These are phyloP conservation scores for Zoysia pacifica DNA, from an alignment of 176 grass and related monocot genomes.

Conservation along the genomic window DNA sequence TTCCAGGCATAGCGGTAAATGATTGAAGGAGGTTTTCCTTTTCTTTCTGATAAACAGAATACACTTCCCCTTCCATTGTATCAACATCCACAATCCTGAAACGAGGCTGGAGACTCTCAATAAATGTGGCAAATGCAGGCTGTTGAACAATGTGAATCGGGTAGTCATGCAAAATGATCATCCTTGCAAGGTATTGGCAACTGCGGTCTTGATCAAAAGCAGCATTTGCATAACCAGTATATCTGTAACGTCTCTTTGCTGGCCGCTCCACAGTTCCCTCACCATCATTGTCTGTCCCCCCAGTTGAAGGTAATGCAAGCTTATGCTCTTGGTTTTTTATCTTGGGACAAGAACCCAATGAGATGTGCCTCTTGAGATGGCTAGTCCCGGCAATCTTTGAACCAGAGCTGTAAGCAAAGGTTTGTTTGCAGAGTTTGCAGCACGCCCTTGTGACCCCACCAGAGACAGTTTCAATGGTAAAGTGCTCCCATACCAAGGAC, in stretches of 20 bases:
- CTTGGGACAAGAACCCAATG: conserved; percentile 72
- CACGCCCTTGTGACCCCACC: conserved; percentile 66
- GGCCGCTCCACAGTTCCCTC: conserved; percentile 44
- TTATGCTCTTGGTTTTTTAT: conserved; percentile 74
- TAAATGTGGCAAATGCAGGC: conserved; percentile 61
- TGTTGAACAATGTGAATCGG: conserved; percentile 85
- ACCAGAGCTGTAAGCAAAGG: conserved; percentile 85
- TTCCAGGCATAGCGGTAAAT: conserved; percentile 65
- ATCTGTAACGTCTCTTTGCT: conserved; percentile 72
- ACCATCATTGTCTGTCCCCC: conserved; percentile 55
- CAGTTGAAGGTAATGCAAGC: conserved; percentile 29
- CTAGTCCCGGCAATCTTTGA: conserved; percentile 87
- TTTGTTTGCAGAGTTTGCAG: conserved; percentile 92
- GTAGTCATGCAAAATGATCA: conserved; percentile 88
- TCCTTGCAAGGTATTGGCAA: conserved; percentile 65
- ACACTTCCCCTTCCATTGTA: conserved; percentile 67
- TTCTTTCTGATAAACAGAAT: conserved; percentile 72
- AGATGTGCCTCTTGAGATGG: conserved; percentile 92
- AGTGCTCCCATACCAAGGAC: conserved; percentile 82
- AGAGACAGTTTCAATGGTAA: conserved; percentile 62
- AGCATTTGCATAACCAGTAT: conserved; percentile 70
- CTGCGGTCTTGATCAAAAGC: conserved; percentile 84
- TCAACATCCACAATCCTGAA: conserved; percentile 67
- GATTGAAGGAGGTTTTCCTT: conserved; percentile 61
- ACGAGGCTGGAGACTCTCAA: conserved; percentile 74